phyloP scores from a whole-genome alignment of 129 eudicot genomes.

The Artemisia argyi region DNA sequence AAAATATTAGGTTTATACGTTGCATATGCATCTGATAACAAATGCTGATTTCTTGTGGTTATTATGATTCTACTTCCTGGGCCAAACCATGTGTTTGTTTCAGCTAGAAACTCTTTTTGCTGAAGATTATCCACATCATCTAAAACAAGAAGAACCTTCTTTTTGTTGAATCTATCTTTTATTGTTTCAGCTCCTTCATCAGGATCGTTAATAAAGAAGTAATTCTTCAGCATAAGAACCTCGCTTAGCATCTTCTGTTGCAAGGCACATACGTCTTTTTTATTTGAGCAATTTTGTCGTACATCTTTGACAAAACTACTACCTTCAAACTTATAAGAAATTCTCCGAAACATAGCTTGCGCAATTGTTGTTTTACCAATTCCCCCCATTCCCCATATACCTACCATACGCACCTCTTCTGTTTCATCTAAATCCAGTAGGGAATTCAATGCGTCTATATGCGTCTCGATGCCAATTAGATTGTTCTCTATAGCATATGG shows the following conservation, averaged over 20 bases:
- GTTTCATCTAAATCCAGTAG: background rate
- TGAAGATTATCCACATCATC: too few species aligned
- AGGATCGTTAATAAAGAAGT: background rate
- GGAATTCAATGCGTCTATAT: too few species aligned
- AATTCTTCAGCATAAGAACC: background rate
- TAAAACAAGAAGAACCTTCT: too few species aligned
- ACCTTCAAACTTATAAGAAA: background rate
- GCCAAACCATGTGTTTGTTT: too few species aligned
- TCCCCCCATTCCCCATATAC: constrained; percentile 10
- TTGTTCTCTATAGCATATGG: background rate
- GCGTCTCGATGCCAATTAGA: background rate
- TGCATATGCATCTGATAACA: too few species aligned
- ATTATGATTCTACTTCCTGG: too few species aligned
- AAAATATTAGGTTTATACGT: too few species aligned
- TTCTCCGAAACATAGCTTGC: background rate
- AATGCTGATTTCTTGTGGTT: too few species aligned
- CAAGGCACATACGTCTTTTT: background rate
- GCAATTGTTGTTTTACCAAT: background rate
- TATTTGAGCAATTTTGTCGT: too few species aligned
- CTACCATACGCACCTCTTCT: background rate
- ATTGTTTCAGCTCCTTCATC: background rate
- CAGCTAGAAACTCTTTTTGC: too few species aligned
- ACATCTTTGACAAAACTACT: background rate
- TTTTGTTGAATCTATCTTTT: too few species aligned
- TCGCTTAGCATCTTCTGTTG: background rate